Evolutionary conservation across 768 basidiomycete species (phyloP).

Genomic region (Boletus eberwhitei): DNA sequence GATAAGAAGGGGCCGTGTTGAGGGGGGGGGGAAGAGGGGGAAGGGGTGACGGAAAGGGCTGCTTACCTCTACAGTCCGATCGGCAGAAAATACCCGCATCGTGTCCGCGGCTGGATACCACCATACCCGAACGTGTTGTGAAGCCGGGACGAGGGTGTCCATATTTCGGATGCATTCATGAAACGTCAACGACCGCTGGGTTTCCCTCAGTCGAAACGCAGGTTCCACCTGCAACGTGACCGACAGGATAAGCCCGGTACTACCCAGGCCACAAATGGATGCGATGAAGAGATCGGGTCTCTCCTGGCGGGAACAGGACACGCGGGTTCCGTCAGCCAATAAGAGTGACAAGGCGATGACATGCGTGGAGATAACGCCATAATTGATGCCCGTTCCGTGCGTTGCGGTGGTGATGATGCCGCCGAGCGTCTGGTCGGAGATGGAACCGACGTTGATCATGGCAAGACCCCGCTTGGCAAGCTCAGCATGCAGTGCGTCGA

Average conservation of each 20-base stretch:
- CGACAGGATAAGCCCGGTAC: conserved; percentile 82
- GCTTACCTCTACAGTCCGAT: conserved; percentile 76
- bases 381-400: conserved; percentile 84
- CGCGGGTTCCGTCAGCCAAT: conserved; percentile 69
- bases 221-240: conserved; percentile 77
- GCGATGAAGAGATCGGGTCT: conserved; percentile 80
- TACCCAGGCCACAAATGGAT: conserved; percentile 86
- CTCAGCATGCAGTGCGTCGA: conserved; percentile 66
- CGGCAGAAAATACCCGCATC: conserved; percentile 67
- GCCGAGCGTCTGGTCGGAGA: conserved; percentile 92
- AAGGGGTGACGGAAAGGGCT: conserved; percentile 5
- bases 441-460: conserved; percentile 91
- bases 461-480: conserved; percentile 71
- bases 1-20: background rate
- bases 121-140: conserved; percentile 91
- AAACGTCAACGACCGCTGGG: conserved; percentile 59
- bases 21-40: too few relatives aligned
- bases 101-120: conserved; percentile 85
- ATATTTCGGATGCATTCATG: conserved; percentile 56
- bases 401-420: conserved; percentile 93
- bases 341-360: conserved; percentile 75
- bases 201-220: conserved; percentile 77
- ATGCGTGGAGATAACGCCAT: conserved; percentile 77
- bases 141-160: conserved; percentile 53
- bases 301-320: conserved; percentile 61